These are phyloP conservation scores for Populus hybrid DNA, from an alignment of 441 rosid genomes.

Conservation along the genomic window DNA sequence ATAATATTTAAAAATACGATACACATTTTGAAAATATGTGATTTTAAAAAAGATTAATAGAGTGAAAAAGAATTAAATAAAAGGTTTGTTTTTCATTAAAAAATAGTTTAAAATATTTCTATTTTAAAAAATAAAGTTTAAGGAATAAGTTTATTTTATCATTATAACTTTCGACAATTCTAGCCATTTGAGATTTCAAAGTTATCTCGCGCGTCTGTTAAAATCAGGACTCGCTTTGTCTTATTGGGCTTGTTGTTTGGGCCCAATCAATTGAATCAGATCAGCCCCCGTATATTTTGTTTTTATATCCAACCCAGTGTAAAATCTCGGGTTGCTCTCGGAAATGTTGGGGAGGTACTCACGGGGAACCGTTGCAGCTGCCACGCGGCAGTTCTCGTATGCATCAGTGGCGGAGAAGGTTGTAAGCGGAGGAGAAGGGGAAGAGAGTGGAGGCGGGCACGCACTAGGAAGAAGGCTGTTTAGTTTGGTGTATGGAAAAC, in stretches of 20 bases:
- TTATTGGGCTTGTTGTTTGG: background rate
- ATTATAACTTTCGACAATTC: background rate
- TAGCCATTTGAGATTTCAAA: background rate
- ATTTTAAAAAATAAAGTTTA: no score
- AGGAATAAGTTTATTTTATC: background rate
- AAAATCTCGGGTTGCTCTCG: background rate
- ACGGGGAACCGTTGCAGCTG: conserved; percentile 36
- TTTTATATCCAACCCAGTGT: no score
- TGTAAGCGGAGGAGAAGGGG: background rate
- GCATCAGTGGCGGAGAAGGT: conserved; percentile 30
- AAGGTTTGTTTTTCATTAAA: background rate
- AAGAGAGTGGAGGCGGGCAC: conserved; percentile 37
- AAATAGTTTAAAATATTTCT: no score
- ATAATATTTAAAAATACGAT: background rate
- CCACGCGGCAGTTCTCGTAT: conserved; percentile 43
- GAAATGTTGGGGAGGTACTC: conserved; percentile 34
- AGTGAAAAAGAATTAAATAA: no score
- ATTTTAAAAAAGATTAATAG: no score
- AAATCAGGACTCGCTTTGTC: background rate
- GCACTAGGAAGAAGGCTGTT: conserved; percentile 67
- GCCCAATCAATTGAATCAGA: background rate
- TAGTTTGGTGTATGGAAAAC: conserved; percentile 62
- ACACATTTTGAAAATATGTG: background rate
- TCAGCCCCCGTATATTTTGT: background rate
- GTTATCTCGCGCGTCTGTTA: background rate